phyloP scores from a whole-genome alignment of 176 grass and related monocot genomes.

The Raddia distichophylla region DNA sequence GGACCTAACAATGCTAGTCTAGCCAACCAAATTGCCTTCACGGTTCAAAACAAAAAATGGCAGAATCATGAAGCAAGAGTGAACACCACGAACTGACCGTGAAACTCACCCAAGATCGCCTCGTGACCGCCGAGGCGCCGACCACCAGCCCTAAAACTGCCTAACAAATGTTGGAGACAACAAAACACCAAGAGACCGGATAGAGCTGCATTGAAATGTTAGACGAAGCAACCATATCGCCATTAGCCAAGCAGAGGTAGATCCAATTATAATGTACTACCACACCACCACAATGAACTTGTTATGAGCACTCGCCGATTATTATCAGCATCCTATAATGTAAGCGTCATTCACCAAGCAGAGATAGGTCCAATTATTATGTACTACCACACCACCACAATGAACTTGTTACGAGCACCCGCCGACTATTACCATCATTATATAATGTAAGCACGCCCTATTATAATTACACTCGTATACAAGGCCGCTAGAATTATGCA shows the following conservation, averaged over 20 bases:
- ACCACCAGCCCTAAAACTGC: background rate
- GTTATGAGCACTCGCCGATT: slow-evolving; percentile 11
- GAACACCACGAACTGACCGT: background rate
- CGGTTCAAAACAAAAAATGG: no score
- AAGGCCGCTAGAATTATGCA: slow-evolving; percentile 28
- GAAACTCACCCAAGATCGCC: background rate
- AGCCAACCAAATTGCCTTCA: no score
- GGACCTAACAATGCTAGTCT: no score
- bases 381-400: background rate
- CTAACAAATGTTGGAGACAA: background rate
- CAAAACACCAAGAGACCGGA: background rate
- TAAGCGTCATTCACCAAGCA: background rate
- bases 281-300: background rate
- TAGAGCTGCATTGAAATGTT: background rate
- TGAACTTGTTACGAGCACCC: slow-evolving; percentile 14
- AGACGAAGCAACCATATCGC: background rate
- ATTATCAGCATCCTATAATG: slow-evolving; percentile 33
- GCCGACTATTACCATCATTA: slow-evolving; percentile 18
- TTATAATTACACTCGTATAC: slow-evolving; percentile 40
- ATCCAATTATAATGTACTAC: background rate
- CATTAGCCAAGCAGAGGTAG: background rate
- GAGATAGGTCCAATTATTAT: background rate
- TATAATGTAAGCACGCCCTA: slow-evolving; percentile 46
- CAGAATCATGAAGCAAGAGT: background rate
- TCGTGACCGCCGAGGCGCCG: background rate